Conservation (phyloP, 176 grass and related monocot species). For the Musa troglodytarum region DNA sequence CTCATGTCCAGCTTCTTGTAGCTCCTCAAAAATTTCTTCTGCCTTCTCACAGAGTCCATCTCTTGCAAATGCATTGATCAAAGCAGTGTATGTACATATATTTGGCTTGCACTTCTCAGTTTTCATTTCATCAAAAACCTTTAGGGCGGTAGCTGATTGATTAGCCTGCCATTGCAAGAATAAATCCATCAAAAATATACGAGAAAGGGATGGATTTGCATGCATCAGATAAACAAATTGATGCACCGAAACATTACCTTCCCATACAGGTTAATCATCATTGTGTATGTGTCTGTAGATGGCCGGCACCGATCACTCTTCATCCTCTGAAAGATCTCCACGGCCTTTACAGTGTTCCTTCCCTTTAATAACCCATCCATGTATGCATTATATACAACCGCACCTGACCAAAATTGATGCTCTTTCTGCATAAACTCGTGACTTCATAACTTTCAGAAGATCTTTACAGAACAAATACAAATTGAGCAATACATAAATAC, state of each 20-base stretch:
- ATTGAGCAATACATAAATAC: neutral
- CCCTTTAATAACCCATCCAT: constrained; percentile 61
- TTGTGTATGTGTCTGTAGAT: constrained; percentile 71
- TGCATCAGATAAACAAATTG: neutral
- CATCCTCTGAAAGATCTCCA: constrained; percentile 83
- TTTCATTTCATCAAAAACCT: constrained; percentile 82
- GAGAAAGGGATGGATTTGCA: neutral
- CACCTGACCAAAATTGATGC: constrained; percentile 37
- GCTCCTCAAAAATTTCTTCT: constrained; percentile 69
- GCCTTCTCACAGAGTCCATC: constrained; percentile 89
- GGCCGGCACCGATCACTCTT: constrained; percentile 61
- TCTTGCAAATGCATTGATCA: constrained; percentile 84
- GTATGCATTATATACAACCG: constrained; percentile 66
- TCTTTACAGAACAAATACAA: neutral
- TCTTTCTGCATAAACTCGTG: constrained; percentile 13
- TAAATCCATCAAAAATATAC: constrained; percentile 1
- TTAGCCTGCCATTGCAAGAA: constrained; percentile 42
- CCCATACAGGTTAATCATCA: constrained; percentile 89
- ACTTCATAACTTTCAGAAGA: constrained; percentile 2
- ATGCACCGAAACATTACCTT: constrained; percentile 31
- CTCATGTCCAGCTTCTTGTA: constrained; percentile 69
- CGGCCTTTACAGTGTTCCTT: constrained; percentile 56
- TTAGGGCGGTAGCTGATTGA: constrained; percentile 51
- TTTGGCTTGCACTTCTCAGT: constrained; percentile 67
- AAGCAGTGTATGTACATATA: constrained; percentile 88